These are phyloP conservation scores for Saccharomycopsis javanensis DNA, from an alignment of 805 yeast species.

Conservation along the genomic window DNA sequence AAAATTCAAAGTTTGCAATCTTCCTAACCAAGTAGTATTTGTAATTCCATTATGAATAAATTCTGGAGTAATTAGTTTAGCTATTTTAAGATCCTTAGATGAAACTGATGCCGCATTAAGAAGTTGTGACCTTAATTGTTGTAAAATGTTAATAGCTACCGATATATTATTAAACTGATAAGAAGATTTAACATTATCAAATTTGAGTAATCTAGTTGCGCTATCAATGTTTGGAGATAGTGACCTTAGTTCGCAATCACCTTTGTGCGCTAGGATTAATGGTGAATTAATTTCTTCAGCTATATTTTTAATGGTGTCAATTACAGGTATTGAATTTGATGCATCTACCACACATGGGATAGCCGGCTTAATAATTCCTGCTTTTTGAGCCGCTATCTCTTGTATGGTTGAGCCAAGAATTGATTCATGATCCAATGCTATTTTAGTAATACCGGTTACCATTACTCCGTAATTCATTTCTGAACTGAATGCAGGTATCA, in stretches of 20 bases:
- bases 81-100: constrained; percentile 21
- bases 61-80: constrained; percentile 26
- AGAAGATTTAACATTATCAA: constrained; percentile 28
- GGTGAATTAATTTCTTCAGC: constrained; percentile 29
- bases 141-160: constrained; percentile 52
- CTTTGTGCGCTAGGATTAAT: constrained; percentile 20
- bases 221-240: too few species aligned
- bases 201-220: not conserved
- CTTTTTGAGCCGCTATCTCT: constrained; percentile 70
- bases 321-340: constrained; percentile 43
- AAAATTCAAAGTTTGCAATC: constrained; percentile 50
- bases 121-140: constrained; percentile 26
- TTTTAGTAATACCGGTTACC: constrained; percentile 70
- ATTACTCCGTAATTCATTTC: constrained; percentile 32
- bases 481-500: constrained; percentile 27
- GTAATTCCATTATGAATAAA: constrained; percentile 42
- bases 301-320: constrained; percentile 34
- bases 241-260: not conserved
- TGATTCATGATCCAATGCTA: constrained; percentile 77
- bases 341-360: constrained; percentile 68
- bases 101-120: not conserved
- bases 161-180: constrained; percentile 67
- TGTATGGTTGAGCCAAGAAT: constrained; percentile 58
- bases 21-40: constrained; percentile 72
- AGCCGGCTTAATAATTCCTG: constrained; percentile 65